Base-by-base conservation (phyloP, 1,284 basidiomycete genomes). In the Cystobasidiaceae sp. region DNA sequence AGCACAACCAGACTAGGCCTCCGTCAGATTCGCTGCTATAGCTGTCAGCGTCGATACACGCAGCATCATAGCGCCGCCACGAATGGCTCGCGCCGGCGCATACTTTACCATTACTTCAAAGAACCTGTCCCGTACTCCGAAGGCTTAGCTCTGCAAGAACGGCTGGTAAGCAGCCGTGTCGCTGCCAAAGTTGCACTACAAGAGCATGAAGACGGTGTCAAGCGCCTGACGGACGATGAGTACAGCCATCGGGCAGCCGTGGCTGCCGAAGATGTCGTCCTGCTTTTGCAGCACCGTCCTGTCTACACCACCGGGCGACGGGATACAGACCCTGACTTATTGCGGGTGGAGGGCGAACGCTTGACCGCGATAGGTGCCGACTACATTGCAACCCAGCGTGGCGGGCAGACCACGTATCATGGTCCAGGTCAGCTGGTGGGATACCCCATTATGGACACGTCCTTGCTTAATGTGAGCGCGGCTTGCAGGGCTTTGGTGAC, bases 351-450 rank as follows among this genome's bases (percentile, higher is more conserved):
- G 73, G 83, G 85, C 37, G 74, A 77, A 39, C 84, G 89, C 51
- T 80, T 96, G 28, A 83, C 80, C 8, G 79, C 79, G 15, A 81
- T 92, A 25, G 92, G 93, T 17, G 93, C 94, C 0, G 90, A 94
- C 74, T 94, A 94, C 75, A 82, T 88, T 41, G 80, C 84, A 33
- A 87, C 93, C 1, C 83, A 85, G 68, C 82, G 96, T 66, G 94
- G 94, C 9, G 94, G 94, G 1, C 87, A 97, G 77, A 83, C 93
- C 62, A 99, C 96, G 1, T 99, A 92, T 77, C 96, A 99, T 76
- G 96, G 96, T 0, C 94, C 94, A 0, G 96, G 96, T 2, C 96
- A 99, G 78, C 81, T 99, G 68, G 89, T 97, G 13, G 96, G 92
- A 33, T 99, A 99, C 75, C 91, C 93, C 0, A 82, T 97, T 55